phyloP scores from a whole-genome alignment of 2,329 filamentous ascomycete species.

The Alternaria ventricosa region DNA sequence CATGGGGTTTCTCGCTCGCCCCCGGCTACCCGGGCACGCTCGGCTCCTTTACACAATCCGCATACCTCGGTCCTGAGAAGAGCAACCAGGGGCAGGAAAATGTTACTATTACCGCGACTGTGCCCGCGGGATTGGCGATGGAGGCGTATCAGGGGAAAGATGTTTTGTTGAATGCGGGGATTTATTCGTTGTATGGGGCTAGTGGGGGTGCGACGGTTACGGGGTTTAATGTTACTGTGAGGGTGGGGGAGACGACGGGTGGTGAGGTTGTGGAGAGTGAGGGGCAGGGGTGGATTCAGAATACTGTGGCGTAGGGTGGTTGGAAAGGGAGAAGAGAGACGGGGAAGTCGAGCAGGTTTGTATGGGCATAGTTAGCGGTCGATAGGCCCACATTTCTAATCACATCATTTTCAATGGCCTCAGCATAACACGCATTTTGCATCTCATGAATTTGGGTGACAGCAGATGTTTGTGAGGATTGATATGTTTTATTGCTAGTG shows the following conservation, averaged over 20 bases:
- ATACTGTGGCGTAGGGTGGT: neutral
- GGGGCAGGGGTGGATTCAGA: constrained; percentile 14
- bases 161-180: constrained; percentile 26
- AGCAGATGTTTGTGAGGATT: too few relatives aligned
- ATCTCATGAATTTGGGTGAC: too few relatives aligned
- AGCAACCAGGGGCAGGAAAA: constrained; percentile 32
- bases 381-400: neutral
- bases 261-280: constrained; percentile 16
- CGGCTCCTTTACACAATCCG: constrained; percentile 37
- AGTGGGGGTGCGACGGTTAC: constrained; percentile 12
- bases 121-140: constrained; percentile 14
- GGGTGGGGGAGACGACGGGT: constrained; percentile 22
- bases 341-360: neutral
- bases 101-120: constrained; percentile 26
- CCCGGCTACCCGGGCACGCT: constrained; percentile 36
- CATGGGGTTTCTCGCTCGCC: constrained; percentile 48
- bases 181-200: constrained; percentile 39
- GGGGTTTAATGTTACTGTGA: constrained; percentile 31
- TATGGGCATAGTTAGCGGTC: neutral
- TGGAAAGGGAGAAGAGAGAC: neutral
- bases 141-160: constrained; percentile 17
- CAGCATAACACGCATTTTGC: neutral
- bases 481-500: neutral
- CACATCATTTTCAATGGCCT: neutral
- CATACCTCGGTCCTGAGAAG: constrained; percentile 46